A percentile compares a stretch with the other conserved stretches of the same genome.
Conservation (phyloP, 169 alveolate genomes). For the Eimeria praecox region DNA sequence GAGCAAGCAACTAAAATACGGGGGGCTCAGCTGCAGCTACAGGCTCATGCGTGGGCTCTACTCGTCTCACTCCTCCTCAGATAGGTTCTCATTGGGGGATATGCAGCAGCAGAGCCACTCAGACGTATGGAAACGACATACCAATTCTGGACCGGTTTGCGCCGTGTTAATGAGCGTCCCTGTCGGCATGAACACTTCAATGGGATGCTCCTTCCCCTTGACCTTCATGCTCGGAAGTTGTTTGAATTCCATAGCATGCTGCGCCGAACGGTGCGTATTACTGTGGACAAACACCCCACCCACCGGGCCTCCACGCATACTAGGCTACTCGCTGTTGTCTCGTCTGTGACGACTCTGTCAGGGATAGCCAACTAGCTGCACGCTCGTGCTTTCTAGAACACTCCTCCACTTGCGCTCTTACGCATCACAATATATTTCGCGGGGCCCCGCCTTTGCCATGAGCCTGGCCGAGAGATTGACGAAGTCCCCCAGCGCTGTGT, state of each 20-base stretch:
- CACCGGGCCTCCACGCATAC: background rate
- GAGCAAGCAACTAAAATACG: background rate
- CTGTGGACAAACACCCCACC: conserved; percentile 48
- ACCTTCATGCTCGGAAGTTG: conserved; percentile 82
- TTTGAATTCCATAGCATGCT: conserved; percentile 80
- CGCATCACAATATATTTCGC: conserved; percentile 85
- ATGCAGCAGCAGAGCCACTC: background rate
- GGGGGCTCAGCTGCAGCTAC: background rate
- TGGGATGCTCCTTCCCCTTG: conserved; percentile 82
- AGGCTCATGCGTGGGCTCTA: background rate
- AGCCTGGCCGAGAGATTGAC: conserved; percentile 90
- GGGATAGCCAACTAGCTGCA: background rate
- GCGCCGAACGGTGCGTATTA: conserved; percentile 84
- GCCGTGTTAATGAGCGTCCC: conserved; percentile 65
- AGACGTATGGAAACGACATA: background rate
- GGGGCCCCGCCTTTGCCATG: conserved; percentile 88
- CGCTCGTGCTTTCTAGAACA: background rate
- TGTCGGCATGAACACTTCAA: conserved; percentile 81
- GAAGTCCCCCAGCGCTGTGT: conserved; percentile 92
- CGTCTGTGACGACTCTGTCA: background rate
- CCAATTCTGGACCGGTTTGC: conserved; percentile 68
- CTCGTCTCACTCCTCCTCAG: background rate
- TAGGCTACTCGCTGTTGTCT: background rate
- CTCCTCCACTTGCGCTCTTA: conserved; percentile 8
- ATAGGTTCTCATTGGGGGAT: background rate